Percentiles rank a stretch among this genome's conserved stretches.
Evolutionary conservation across 208 protist species (phyloP).

Genomic region (Trypanosoma conorhini): DNA sequence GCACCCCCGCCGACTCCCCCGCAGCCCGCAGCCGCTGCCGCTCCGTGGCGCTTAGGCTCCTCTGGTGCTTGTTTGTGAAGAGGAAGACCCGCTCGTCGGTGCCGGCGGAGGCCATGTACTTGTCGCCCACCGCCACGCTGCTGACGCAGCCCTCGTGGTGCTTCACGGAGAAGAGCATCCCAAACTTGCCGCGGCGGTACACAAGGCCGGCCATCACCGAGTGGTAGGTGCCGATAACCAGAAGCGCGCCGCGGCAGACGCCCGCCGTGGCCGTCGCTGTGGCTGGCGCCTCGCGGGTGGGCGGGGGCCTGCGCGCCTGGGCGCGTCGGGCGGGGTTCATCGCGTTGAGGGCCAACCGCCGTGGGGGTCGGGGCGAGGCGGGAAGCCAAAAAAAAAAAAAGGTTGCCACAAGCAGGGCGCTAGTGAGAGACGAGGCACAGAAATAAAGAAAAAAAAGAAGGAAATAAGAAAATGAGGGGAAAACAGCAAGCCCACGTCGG

Average conservation of each 20-base stretch:
- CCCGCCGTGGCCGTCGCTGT: neutral
- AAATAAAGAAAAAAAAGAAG: slow-evolving; percentile 21
- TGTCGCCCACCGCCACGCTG: slow-evolving; percentile 35
- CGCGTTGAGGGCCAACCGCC: neutral
- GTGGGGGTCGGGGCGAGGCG: neutral
- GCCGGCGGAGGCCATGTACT: slow-evolving; percentile 64
- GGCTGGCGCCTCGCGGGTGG: neutral
- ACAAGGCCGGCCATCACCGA: slow-evolving; percentile 71
- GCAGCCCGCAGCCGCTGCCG: slow-evolving; percentile 33
- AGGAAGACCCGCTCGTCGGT: slow-evolving; percentile 76
- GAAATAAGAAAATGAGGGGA: slow-evolving; percentile 11
- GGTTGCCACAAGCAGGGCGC: neutral
- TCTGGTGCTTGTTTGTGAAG: slow-evolving; percentile 70
- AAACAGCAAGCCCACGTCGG: neutral
- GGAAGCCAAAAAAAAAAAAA: slow-evolving; percentile 13
- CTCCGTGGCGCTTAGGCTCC: slow-evolving; percentile 28
- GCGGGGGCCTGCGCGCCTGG: neutral
- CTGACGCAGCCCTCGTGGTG: slow-evolving; percentile 65
- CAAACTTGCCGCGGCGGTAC: slow-evolving; percentile 49
- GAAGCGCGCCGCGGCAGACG: slow-evolving; percentile 43
- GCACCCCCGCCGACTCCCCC: slow-evolving; percentile 41
- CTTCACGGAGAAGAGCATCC: slow-evolving; percentile 75
- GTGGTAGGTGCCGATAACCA: slow-evolving; percentile 79
- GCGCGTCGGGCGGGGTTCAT: neutral
- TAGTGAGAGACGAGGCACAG: slow-evolving; percentile 9